These are phyloP conservation scores for Lasiosphaeriaceae sp. DNA, from an alignment of 495 filamentous ascomycete genomes.

Conservation along the genomic window DNA sequence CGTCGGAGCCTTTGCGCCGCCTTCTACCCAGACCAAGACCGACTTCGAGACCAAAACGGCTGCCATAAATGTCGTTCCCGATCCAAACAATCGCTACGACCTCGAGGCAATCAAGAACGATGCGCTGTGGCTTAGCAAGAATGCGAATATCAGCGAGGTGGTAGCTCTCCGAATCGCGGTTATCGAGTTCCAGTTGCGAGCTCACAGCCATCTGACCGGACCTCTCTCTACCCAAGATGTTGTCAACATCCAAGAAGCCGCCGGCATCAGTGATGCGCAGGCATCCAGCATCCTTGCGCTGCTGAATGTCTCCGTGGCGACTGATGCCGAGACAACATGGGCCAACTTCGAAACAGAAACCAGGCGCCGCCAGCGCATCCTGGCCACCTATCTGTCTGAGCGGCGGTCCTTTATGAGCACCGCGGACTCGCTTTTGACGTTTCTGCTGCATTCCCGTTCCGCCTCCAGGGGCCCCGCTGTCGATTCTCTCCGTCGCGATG, in stretches of 20 bases:
- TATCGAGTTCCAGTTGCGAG: slow-evolving; percentile 77
- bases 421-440: slow-evolving; percentile 39
- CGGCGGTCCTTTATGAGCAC: slow-evolving; percentile 53
- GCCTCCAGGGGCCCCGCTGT: slow-evolving; percentile 20
- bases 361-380: slow-evolving; percentile 57
- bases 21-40: slow-evolving; percentile 56
- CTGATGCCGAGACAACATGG: slow-evolving; percentile 47
- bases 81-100: slow-evolving; percentile 62
- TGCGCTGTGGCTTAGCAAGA: slow-evolving; percentile 76
- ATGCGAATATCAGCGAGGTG: slow-evolving; percentile 73
- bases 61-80: slow-evolving; percentile 79
- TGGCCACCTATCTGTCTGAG: slow-evolving; percentile 68
- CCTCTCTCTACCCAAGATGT: slow-evolving; percentile 66
- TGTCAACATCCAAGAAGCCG: slow-evolving; percentile 61
- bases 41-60: slow-evolving; percentile 85
- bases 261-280: slow-evolving; percentile 54
- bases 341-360: slow-evolving; percentile 53
- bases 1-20: slow-evolving; percentile 55
- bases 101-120: slow-evolving; percentile 82
- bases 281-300: slow-evolving; percentile 43
- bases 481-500: slow-evolving; percentile 22
- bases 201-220: slow-evolving; percentile 58
- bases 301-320: slow-evolving; percentile 34
- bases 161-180: slow-evolving; percentile 75
- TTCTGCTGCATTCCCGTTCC: slow-evolving; percentile 35